Base-by-base conservation (phyloP, 2,329 filamentous ascomycete genomes). In the Exophiala oligosperma region DNA sequence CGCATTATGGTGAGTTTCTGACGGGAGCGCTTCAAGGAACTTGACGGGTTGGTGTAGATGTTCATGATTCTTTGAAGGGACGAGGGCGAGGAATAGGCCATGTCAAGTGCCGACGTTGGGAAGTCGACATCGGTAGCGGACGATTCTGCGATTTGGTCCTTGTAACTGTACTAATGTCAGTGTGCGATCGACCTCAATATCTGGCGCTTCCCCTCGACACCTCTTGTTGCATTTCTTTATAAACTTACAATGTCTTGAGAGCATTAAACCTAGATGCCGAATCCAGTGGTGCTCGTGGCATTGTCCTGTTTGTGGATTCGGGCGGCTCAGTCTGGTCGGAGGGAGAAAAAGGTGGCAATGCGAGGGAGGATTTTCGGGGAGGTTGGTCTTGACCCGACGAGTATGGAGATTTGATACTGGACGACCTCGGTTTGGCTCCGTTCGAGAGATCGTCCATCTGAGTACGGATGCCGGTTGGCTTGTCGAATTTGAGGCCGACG, bases 31-130 rank as follows among this genome's bases (percentile, higher is more conserved):
- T 88, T 87, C 32, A 68, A 66, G 9, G 70, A 69, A 55, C 81
- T 80, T 65, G 82, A 63, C 80, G 84, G 73, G 2, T 73, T 74
- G 0, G 90, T 91, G 74, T 97, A 97, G 26, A 97, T 79, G 62
- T 86, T 92, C 91, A 97, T 95, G 68, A 97, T 94, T 32, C 93
- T 86, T 26, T 90, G 88, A 54, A 97, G 77, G 8, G 91, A 90
- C 4, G 86, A 89, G 0, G 93, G 92, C 0, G 92, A 96, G 29
- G 81, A 83, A 62, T 81, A 79, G 63, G 59, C 64, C 43, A 64
- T 58, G 55, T 79, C 79, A 46, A 76, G 74, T 35, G 76, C 72
- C 23, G 82, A 83, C 54, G 89, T 84, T 1, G 72, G 70, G 60
- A 75, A 74, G 37, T 72, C 66, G 14, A 58, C 63, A 64, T 61